Conservation (phyloP, 2,329 filamentous ascomycete genomes). For the Diaporthe ampelina region DNA sequence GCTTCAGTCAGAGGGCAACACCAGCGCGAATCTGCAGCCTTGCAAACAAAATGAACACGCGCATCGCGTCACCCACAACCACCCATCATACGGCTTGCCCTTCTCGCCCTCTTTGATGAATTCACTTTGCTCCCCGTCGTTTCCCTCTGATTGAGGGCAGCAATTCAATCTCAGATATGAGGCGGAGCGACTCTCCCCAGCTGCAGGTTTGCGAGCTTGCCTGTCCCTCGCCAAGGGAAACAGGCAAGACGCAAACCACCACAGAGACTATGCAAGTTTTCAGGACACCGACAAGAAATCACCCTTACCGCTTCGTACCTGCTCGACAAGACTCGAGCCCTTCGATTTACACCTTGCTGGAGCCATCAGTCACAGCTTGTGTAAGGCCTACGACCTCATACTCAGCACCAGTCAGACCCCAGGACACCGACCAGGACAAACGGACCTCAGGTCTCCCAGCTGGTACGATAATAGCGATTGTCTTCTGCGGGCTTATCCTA, state of each 20-base stretch:
- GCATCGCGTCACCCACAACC: neutral
- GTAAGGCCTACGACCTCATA: neutral
- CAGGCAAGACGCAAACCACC: conserved; percentile 4
- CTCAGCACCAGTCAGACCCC: neutral
- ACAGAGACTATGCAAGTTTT: neutral
- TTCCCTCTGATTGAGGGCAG: neutral
- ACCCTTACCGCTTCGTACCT: neutral
- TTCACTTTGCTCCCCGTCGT: neutral
- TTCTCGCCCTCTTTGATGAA: neutral
- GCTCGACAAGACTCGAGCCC: neutral
- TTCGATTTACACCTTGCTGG: neutral
- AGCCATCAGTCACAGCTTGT: neutral
- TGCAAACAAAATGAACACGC: conserved; percentile 8
- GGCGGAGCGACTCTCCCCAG: neutral
- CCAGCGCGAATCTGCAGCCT: neutral
- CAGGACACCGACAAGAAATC: neutral
- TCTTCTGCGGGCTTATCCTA: conserved; percentile 18
- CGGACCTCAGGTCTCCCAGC: neutral
- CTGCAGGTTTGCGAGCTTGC: conserved; percentile 12
- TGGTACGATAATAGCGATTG: conserved; percentile 20
- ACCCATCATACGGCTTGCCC: neutral
- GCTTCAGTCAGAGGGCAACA: conserved; percentile 4
- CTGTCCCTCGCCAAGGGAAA: neutral
- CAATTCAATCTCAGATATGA: conserved; percentile 8
- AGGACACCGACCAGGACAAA: neutral